Percentiles rank a stretch among this genome's conserved stretches.
Conservation (phyloP, 2,329 filamentous ascomycete genomes). For the Myriangium duriaei region DNA sequence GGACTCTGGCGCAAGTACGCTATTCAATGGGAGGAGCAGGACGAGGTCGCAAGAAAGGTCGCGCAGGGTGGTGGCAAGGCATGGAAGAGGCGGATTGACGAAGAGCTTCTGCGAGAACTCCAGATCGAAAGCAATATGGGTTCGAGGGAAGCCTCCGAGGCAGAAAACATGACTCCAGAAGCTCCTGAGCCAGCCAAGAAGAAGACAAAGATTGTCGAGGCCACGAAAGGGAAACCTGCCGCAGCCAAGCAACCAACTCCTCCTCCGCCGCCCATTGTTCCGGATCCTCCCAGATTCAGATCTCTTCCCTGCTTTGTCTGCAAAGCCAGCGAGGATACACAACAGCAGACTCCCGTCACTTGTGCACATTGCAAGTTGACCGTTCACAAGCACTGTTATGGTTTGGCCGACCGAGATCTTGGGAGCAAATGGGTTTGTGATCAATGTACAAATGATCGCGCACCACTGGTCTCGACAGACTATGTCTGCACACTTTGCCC, state of each 20-base stretch:
- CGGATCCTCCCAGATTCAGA: slow-evolving; percentile 67
- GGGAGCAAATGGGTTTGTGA: slow-evolving; percentile 81
- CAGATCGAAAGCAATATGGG: slow-evolving; percentile 40
- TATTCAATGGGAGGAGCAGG: slow-evolving; percentile 87
- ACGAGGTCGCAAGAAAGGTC: slow-evolving; percentile 82
- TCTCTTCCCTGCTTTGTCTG: slow-evolving; percentile 79
- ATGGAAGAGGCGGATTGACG: slow-evolving; percentile 81
- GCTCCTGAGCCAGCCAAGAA: slow-evolving; percentile 45
- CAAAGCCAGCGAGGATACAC: slow-evolving; percentile 55
- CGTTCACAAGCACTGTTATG: slow-evolving; percentile 86
- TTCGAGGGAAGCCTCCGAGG: slow-evolving; percentile 15
- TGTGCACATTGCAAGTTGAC: slow-evolving; percentile 84
- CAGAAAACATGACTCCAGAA: slow-evolving; percentile 16
- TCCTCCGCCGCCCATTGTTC: slow-evolving; percentile 50
- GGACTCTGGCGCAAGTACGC: slow-evolving; percentile 92
- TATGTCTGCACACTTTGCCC: slow-evolving; percentile 93
- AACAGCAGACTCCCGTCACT: slow-evolving; percentile 54
- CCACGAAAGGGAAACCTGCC: slow-evolving; percentile 46
- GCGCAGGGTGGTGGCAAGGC: slow-evolving; percentile 68
- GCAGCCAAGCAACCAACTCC: slow-evolving; percentile 37
- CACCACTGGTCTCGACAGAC: slow-evolving; percentile 79
- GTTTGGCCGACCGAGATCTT: slow-evolving; percentile 50
- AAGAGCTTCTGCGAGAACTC: slow-evolving; percentile 75
- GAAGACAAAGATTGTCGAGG: slow-evolving; percentile 40
- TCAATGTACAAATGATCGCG: slow-evolving; percentile 90